These are phyloP conservation scores for Tetrapisispora iriomotensis DNA, from an alignment of 805 yeast genomes.

Conservation along the genomic window DNA sequence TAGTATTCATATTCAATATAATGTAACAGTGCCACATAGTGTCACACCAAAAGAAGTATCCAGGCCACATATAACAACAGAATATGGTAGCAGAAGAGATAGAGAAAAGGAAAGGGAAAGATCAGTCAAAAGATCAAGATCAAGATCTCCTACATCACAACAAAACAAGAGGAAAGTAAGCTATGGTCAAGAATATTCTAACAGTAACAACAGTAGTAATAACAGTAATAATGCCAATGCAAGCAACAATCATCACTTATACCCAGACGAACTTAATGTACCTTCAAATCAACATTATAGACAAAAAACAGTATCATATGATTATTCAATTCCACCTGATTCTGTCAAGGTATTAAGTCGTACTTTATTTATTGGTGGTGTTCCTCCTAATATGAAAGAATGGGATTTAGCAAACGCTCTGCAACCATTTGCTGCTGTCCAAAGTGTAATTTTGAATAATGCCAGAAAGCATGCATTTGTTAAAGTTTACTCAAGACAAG, in stretches of 20 bases:
- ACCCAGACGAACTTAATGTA: slow-evolving; percentile 47
- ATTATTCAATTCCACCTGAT: slow-evolving; percentile 64
- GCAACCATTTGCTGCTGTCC: slow-evolving; percentile 85
- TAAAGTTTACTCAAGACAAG: slow-evolving; percentile 82
- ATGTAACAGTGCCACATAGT: neutral
- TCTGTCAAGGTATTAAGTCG: slow-evolving; percentile 76
- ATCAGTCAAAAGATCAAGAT: slow-evolving; percentile 38
- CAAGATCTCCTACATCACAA: slow-evolving; percentile 39
- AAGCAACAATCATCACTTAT: slow-evolving; percentile 27
- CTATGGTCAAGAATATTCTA: neutral
- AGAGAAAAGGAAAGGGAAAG: slow-evolving; percentile 21
- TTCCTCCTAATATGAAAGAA: slow-evolving; percentile 75
- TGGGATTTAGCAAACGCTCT: slow-evolving; percentile 56
- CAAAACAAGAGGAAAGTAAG: slow-evolving; percentile 9
- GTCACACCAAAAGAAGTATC: slow-evolving; percentile 2
- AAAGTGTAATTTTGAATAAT: slow-evolving; percentile 74
- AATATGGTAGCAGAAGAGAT: slow-evolving; percentile 29
- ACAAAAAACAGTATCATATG: slow-evolving; percentile 62
- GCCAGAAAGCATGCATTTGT: slow-evolving; percentile 95
- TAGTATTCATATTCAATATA: slow-evolving; percentile 7
- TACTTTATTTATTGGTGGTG: slow-evolving; percentile 91
- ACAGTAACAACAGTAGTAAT: slow-evolving; percentile 8
- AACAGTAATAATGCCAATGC: slow-evolving; percentile 7
- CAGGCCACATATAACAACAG: slow-evolving; percentile 17
- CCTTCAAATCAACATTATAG: slow-evolving; percentile 71